Evolutionary conservation across 2,329 filamentous ascomycete species (phyloP), one percentile per base, ranked within the genome.

Genomic region (Chaetomiaceae sp.): DNA sequence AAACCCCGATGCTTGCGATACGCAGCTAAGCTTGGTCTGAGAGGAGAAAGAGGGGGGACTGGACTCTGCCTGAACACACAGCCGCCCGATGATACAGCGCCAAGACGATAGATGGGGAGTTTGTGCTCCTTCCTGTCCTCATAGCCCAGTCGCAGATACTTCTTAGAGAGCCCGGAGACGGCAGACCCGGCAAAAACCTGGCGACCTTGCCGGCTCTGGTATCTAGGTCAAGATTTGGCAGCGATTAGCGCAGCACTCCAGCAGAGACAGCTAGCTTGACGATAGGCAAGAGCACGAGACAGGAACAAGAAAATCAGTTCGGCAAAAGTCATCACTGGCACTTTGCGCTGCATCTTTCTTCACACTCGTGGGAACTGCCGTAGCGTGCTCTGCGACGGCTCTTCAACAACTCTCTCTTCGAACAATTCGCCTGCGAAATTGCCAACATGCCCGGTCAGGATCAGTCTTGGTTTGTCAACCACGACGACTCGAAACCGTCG

Each of bases 251-350:
- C 75, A 73, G 71, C 58, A 62, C 50, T n/a, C 60, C 61, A 58
- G 61, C 68, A 74, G 56, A 70, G 71, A 70, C 47, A 81, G 78
- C 79, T 85, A 86, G 82, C 81, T 82, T 81, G 77, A 82, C 78
- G 81, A 80, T 87, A 86, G 84, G 46, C 82, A 85, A 81, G 82
- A 75, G 60, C 62, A 55, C 63, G 61, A 66, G 62, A 66, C 61
- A 66, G 61, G 61, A 63, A 66, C 61, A 65, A 65, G 59, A 63
- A 65, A 61, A 37, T 38, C 43, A 51, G 43, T 55, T 51, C 53
- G 53, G 48, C 53, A 52, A 55, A 30, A 43, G 30, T 59, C 67
- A 66, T 67, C 67, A 64, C 67, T 71, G 66, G 67, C 65, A 66
- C 60, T 58, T 61, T 66, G 65, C 68, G 66, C 71, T 72, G 69